Percentiles rank a stretch among this genome's conserved stretches.
phyloP scores from a whole-genome alignment of 2,329 filamentous ascomycete species.

The Fusarium sp. region DNA sequence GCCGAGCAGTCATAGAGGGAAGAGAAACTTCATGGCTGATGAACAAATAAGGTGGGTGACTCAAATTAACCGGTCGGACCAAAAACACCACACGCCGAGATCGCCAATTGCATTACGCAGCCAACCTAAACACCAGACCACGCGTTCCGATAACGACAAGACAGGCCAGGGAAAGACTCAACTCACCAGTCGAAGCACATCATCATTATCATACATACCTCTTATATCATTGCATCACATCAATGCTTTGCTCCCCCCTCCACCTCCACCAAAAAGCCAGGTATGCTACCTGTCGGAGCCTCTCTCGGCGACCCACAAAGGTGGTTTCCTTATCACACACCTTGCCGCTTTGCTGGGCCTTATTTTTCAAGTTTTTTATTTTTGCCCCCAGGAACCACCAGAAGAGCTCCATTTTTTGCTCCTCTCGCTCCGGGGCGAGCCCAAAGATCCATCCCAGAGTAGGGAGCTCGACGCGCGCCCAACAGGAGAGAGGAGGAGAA shows the following conservation, averaged over 20 bases:
- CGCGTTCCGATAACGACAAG: conserved; percentile 14
- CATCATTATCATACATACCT: conserved; percentile 27
- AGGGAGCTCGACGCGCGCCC: not conserved
- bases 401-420: conserved; percentile 43
- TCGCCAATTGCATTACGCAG: conserved; percentile 24
- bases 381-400: conserved; percentile 26
- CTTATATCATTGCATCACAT: conserved; percentile 19
- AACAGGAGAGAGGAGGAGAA: not conserved
- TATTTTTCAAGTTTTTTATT: conserved; percentile 12
- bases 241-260: not conserved
- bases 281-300: conserved; percentile 34
- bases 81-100: conserved; percentile 35
- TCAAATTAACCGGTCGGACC: conserved; percentile 6
- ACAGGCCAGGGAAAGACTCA: not conserved
- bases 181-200: conserved; percentile 8
- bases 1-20: not conserved
- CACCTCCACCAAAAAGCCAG: not conserved
- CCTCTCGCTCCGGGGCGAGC: conserved; percentile 37
- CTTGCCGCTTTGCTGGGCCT: not conserved
- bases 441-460: conserved; percentile 25
- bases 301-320: conserved; percentile 45
- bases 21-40: not conserved
- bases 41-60: not conserved
- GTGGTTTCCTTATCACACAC: conserved; percentile 39
- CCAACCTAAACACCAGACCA: conserved; percentile 16